A percentile compares a stretch with the other conserved stretches of the same genome.
These are phyloP conservation scores for Microbotryum saponariae DNA, from an alignment of 1,284 basidiomycete genomes.

Conservation along the genomic window DNA sequence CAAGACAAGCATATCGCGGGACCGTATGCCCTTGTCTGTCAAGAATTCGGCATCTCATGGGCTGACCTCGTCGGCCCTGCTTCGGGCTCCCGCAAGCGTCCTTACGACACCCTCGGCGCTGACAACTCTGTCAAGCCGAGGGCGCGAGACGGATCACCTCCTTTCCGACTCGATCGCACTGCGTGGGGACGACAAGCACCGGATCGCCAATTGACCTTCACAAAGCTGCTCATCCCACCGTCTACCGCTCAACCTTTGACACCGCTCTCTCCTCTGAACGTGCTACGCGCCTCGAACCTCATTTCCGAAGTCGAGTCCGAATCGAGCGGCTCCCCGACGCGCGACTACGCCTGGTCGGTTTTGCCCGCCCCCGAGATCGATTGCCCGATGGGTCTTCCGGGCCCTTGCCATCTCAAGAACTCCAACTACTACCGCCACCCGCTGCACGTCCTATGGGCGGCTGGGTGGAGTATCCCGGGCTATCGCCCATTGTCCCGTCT, in stretches of 20 bases:
- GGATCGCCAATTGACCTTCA: background rate
- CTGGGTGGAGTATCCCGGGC: constrained; percentile 4
- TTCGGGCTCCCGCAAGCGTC: too few relatives aligned
- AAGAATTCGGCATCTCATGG: too few relatives aligned
- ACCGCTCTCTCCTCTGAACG: background rate
- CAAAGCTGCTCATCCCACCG: background rate
- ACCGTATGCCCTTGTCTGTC: too few relatives aligned
- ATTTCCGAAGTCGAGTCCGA: background rate
- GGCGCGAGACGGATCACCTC: too few relatives aligned
- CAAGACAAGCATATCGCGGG: too few relatives aligned
- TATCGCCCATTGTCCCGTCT: too few relatives aligned
- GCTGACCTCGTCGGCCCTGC: too few relatives aligned
- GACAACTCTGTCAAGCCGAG: too few relatives aligned
- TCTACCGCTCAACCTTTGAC: background rate
- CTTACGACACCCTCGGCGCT: too few relatives aligned
- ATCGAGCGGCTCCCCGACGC: background rate
- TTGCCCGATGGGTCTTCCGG: background rate
- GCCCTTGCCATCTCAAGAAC: constrained; percentile 2
- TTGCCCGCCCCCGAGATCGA: background rate
- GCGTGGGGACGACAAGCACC: too few relatives aligned
- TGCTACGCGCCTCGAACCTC: background rate
- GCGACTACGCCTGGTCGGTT: constrained; percentile 12
- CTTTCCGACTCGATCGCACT: too few relatives aligned
- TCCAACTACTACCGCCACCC: constrained; percentile 11
- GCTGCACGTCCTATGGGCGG: constrained; percentile 11